Percentiles rank a stretch among this genome's conserved stretches.
These are phyloP conservation scores for Saksenaea oblongispora DNA, from an alignment of 371 early-diverging fungal species.

Conservation along the genomic window DNA sequence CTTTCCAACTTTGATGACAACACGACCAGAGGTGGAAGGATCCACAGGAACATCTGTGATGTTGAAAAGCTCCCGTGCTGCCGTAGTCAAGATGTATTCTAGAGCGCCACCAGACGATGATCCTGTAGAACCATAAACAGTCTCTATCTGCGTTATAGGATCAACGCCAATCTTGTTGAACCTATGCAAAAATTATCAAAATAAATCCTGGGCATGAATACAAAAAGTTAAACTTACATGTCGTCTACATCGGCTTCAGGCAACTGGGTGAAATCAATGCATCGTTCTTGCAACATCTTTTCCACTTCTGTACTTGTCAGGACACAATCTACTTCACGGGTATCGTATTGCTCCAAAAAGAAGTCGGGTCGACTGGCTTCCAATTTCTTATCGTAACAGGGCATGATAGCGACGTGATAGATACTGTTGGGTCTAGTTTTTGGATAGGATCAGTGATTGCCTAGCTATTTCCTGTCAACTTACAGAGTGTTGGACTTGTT, in stretches of 20 bases:
- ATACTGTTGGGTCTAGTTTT: constrained; percentile 63
- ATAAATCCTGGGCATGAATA: background rate
- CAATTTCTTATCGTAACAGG: constrained; percentile 98
- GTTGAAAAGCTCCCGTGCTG: constrained; percentile 78
- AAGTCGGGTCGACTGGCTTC: constrained; percentile 95
- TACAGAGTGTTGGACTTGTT: constrained; percentile 57
- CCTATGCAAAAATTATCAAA: constrained; percentile 6
- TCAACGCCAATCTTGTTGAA: constrained; percentile 51
- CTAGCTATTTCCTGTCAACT: constrained; percentile 1
- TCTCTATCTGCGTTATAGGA: constrained; percentile 37
- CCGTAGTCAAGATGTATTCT: constrained; percentile 82
- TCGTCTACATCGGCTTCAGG: constrained; percentile 57
- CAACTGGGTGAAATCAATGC: constrained; percentile 44
- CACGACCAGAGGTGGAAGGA: constrained; percentile 23
- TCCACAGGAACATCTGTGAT: constrained; percentile 52
- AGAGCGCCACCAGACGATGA: constrained; percentile 91
- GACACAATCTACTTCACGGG: constrained; percentile 95
- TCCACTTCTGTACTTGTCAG: constrained; percentile 88
- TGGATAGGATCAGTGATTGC: background rate
- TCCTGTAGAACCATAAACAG: constrained; percentile 67
- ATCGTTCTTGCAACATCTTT: constrained; percentile 73
- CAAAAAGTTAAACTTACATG: constrained; percentile 26
- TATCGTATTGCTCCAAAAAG: constrained; percentile 71
- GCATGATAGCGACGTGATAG: constrained; percentile 95
- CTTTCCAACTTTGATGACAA: constrained; percentile 67